These are phyloP conservation scores for Giardia duodenalis DNA, from an alignment of 208 protist species.

Conservation along the genomic window DNA sequence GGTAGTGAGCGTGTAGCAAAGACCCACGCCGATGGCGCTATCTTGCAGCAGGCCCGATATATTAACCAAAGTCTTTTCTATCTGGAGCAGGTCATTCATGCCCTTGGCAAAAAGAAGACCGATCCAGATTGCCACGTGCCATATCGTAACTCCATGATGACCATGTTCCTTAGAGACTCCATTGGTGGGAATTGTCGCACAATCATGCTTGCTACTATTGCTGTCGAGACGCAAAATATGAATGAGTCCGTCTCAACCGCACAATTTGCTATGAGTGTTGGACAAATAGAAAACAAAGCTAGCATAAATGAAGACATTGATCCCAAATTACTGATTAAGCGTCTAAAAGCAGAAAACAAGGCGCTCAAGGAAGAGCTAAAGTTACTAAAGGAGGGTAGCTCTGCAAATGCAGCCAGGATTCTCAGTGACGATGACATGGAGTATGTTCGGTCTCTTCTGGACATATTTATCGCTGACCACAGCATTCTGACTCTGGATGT, in stretches of 20 bases:
- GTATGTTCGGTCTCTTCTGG: not conserved
- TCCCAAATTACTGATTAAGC: slow-evolving; percentile 30
- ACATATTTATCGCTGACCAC: not conserved
- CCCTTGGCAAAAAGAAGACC: not conserved
- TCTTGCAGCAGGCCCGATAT: slow-evolving; percentile 27
- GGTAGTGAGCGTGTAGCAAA: slow-evolving; percentile 31
- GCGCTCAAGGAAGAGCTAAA: slow-evolving; percentile 27
- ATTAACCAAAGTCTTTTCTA: slow-evolving; percentile 36
- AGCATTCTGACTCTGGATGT: slow-evolving; percentile 1
- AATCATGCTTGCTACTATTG: slow-evolving; percentile 64
- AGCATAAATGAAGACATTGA: slow-evolving; percentile 30
- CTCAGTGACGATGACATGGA: slow-evolving; percentile 15
- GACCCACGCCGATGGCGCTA: slow-evolving; percentile 11
- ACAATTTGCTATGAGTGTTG: slow-evolving; percentile 24
- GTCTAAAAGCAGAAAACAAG: slow-evolving; percentile 31
- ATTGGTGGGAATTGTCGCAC: slow-evolving; percentile 76
- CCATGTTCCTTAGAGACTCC: slow-evolving; percentile 68
- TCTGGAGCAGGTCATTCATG: slow-evolving; percentile 32
- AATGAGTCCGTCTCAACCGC: slow-evolving; percentile 27
- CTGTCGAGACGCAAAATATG: slow-evolving; percentile 32
- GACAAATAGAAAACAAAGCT: slow-evolving; percentile 30
- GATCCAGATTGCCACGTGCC: slow-evolving; percentile 49
- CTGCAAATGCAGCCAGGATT: not conserved
- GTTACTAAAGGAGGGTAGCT: slow-evolving; percentile 19
- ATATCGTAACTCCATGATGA: slow-evolving; percentile 87